Percentiles rank a stretch among this genome's conserved stretches.
phyloP scores from a whole-genome alignment of 2,329 filamentous ascomycete genomes.

The Dactylellina drechsleri region DNA sequence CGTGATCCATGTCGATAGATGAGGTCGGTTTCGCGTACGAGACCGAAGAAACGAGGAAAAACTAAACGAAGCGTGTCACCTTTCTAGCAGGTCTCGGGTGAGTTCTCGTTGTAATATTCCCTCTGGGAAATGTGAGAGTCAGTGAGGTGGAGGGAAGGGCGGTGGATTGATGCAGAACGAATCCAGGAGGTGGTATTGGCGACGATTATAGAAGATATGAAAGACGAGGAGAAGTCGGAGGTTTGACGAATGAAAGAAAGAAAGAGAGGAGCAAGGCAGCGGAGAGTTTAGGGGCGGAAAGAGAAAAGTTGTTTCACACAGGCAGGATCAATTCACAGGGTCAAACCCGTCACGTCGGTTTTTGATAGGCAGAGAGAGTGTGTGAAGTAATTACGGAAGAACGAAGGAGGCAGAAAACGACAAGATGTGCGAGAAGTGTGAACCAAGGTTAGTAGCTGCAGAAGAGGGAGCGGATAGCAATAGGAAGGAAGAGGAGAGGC shows the following conservation, averaged over 20 bases:
- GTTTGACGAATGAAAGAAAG: too few species aligned
- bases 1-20: conserved; percentile 57
- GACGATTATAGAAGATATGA: conserved; percentile 12
- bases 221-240: conserved; percentile 3
- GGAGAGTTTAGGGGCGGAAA: conserved; percentile 48
- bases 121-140: conserved; percentile 19
- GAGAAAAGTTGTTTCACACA: conserved; percentile 4
- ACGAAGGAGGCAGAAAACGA: conserved; percentile 7
- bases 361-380: neutral
- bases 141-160: conserved; percentile 10
- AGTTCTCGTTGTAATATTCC: neutral
- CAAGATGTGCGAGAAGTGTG: neutral
- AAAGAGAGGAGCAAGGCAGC: conserved; percentile 26
- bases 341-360: conserved; percentile 41
- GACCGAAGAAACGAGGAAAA: conserved; percentile 22
- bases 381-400: neutral
- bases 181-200: too few species aligned
- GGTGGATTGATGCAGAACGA: neutral
- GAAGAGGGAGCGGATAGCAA: conserved; percentile 50
- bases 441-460: conserved; percentile 29
- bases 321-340: conserved; percentile 23
- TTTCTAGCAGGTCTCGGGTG: neutral
- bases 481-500: conserved; percentile 54
- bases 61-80: conserved; percentile 9
- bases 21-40: conserved; percentile 13